Percentiles rank a stretch among this genome's conserved stretches.
Conservation (phyloP, 345 rosid genomes). For the Punica granatum region DNA sequence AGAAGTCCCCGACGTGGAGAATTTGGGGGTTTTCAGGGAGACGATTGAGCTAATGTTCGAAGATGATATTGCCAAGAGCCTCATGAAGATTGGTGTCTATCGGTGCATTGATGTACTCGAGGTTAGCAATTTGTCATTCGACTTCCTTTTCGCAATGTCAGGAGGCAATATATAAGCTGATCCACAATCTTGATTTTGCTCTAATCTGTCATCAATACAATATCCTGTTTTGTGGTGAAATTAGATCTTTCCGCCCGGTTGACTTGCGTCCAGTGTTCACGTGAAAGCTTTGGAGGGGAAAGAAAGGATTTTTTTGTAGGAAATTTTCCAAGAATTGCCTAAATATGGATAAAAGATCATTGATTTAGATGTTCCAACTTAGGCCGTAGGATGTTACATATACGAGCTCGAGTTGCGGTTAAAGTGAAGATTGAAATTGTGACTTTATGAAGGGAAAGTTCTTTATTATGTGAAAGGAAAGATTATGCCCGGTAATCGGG, state of each 20-base stretch:
- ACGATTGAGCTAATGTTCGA: conserved; percentile 86
- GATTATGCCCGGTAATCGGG: neutral
- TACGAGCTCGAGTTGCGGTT: too few species aligned
- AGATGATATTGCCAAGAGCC: conserved; percentile 43
- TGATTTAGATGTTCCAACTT: neutral
- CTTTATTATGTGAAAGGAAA: too few species aligned
- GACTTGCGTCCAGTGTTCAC: too few species aligned
- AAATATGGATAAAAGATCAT: neutral
- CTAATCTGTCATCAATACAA: neutral
- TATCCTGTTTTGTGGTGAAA: too few species aligned
- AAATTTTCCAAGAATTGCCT: neutral
- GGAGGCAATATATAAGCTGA: neutral
- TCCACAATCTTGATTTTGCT: neutral
- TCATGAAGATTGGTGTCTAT: conserved; percentile 62
- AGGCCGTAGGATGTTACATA: neutral
- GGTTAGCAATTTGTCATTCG: conserved; percentile 31
- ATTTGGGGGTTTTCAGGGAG: conserved; percentile 66
- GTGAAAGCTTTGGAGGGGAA: neutral
- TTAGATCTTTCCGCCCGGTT: too few species aligned
- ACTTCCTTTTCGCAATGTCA: neutral
- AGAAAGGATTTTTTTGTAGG: neutral
- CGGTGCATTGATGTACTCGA: conserved; percentile 75
- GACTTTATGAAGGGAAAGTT: too few species aligned
- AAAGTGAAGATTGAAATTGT: too few species aligned
- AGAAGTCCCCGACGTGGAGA: conserved; percentile 75